Evolutionary conservation across 2,329 filamentous ascomycete genomes (phyloP).

Genomic region (Trichoderma citrinoviride): DNA sequence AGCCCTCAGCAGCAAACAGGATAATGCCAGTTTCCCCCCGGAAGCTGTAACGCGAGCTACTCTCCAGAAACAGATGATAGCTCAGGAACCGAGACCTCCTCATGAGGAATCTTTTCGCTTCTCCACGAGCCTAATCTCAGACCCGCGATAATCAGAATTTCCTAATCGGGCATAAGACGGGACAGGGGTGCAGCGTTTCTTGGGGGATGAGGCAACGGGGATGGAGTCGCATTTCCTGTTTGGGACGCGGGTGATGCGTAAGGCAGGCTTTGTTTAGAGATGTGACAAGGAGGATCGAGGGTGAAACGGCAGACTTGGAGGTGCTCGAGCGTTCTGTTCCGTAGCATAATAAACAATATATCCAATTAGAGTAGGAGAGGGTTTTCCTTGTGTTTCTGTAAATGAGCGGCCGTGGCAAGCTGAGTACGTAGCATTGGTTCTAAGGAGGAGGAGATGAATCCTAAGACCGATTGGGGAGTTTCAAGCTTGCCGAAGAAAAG

Average conservation of each 20-base stretch:
- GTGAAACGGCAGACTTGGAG: not conserved
- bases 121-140: not conserved
- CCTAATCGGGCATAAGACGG: not conserved
- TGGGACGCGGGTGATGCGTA: not conserved
- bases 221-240: not conserved
- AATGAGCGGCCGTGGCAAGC: too few relatives aligned
- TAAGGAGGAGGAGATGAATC: too few relatives aligned
- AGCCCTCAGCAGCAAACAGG: not conserved
- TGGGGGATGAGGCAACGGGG: not conserved
- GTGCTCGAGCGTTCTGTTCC: too few relatives aligned
- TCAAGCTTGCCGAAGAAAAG: too few relatives aligned
- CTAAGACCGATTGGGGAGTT: too few relatives aligned
- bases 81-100: not conserved
- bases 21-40: not conserved
- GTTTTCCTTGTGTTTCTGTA: too few relatives aligned
- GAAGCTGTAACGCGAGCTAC: not conserved
- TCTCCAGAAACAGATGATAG: not conserved
- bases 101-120: conserved; percentile 12
- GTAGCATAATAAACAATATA: too few relatives aligned
- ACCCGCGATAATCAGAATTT: conserved; percentile 15
- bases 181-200: too few relatives aligned
- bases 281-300: not conserved
- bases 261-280: not conserved
- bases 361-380: too few relatives aligned
- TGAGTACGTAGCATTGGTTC: too few relatives aligned